A percentile compares a stretch with the other conserved stretches of the same genome.
These are phyloP conservation scores for Aspergillus indologenus DNA, from an alignment of 495 filamentous ascomycete genomes.

Conservation along the genomic window DNA sequence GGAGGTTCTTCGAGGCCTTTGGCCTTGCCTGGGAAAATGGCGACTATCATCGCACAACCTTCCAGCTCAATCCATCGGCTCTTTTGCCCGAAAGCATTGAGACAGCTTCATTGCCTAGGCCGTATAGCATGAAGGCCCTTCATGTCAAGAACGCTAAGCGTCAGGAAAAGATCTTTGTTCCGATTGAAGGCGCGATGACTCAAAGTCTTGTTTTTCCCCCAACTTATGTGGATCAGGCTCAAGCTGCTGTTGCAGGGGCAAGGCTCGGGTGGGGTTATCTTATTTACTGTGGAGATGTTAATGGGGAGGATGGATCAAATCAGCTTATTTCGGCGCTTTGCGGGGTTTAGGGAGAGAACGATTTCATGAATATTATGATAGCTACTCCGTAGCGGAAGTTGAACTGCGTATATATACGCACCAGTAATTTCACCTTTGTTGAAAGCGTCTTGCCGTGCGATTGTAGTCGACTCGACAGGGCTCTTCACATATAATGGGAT, in stretches of 20 bases:
- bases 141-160: conserved; percentile 31
- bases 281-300: conserved; percentile 49
- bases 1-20: conserved; percentile 25
- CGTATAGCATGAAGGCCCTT: conserved; percentile 45
- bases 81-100: conserved; percentile 12
- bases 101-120: conserved; percentile 22
- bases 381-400: not conserved
- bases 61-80: conserved; percentile 18
- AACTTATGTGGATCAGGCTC: conserved; percentile 21
- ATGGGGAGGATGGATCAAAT: conserved; percentile 34
- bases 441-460: too few species aligned
- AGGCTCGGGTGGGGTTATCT: conserved; percentile 37
- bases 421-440: too few species aligned
- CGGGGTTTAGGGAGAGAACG: conserved; percentile 2
- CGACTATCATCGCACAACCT: conserved; percentile 30
- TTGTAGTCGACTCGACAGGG: too few species aligned
- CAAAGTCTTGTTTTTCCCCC: too few species aligned
- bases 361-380: not conserved
- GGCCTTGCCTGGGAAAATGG: conserved; percentile 39
- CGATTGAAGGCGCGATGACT: too few species aligned
- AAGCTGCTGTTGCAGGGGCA: conserved; percentile 34
- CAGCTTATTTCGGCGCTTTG: conserved; percentile 34
- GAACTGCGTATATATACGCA: not conserved
- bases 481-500: too few species aligned
- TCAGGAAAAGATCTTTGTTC: too few species aligned